Base-by-base conservation (phyloP, 306 rosid species). In the Cucurbita maxima region DNA sequence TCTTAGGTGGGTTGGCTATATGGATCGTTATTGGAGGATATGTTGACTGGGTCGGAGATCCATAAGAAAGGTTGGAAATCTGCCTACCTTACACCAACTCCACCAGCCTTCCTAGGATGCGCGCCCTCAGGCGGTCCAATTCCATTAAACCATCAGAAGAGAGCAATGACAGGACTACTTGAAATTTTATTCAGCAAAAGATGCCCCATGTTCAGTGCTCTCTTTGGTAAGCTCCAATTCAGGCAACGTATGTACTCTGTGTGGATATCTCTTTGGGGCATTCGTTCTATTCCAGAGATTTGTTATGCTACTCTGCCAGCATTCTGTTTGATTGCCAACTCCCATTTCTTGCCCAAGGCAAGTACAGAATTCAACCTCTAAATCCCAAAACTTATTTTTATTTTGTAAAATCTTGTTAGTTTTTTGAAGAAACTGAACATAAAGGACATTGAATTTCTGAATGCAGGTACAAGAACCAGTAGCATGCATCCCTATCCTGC, bases 261-360 rank as follows among this genome's bases (percentile, higher is more conserved):
- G 75, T 88, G 85, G 88, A 0, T 84, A 22, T 4, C 30, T 0
- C 40, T 64, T 3, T 90, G 91, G 91, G 89, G 78, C 4, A 1
- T 87, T 2, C 57, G 77, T 16, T 56, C 87, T 11, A 8, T 87
- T 44, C 51, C 77, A 3, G 89, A 84, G 83, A 14, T 86, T 0
- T 80, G 79, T 58, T 92, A 87, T 62, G 85, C 89, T 4, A 30
- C 45, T 74, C 83, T 92, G 6, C 73, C 84, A 10, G 64, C 90
- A 1, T 83, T 80, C 72, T 84, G 91, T 80, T 75, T 88, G 74
- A 74, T 88, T 36, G 69, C 85, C 78, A 78, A 90, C 87, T 72
- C 90, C n/a, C 78, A 48, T 58, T 83, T 92, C 81, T 71, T 90
- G 22, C 98, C 91, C 52, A 73, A 79, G 96, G 96, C 89, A 7